Conservation (phyloP, 208 protist genomes). For the Sergeia podlipaevii region DNA sequence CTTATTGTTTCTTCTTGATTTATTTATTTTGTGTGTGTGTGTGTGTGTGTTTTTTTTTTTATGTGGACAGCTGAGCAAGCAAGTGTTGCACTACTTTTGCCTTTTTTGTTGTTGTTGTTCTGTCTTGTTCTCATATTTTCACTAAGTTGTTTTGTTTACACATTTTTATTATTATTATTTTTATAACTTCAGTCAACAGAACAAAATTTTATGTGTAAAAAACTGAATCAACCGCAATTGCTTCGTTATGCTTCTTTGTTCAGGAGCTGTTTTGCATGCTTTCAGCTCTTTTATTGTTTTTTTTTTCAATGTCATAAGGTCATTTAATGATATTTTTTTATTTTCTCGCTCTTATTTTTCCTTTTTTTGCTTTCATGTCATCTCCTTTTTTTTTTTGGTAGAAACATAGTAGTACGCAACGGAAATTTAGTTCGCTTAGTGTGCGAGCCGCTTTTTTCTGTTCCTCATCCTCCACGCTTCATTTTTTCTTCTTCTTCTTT, state of each 20-base stretch:
- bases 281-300: neutral
- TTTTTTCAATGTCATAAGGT: neutral
- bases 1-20: conserved; percentile 10
- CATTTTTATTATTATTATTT: conserved; percentile 2
- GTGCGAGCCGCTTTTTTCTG: no score
- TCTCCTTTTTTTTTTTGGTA: conserved; percentile 3
- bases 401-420: no score
- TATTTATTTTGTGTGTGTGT: neutral
- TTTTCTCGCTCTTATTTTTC: conserved; percentile 8
- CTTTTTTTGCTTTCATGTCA: conserved; percentile 4
- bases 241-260: no score
- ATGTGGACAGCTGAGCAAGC: no score
- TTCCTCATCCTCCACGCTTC: conserved; percentile 1
- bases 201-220: no score
- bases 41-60: neutral
- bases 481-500: no score
- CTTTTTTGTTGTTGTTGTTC: neutral
- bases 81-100: neutral
- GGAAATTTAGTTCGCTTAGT: no score
- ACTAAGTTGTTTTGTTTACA: conserved; percentile 5
- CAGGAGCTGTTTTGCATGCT: no score
- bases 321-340: conserved; percentile 11
- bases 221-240: no score
- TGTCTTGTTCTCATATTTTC: neutral
- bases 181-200: neutral